phyloP scores from a whole-genome alignment of 1,284 basidiomycete genomes.

The Wolfiporia cocos region DNA sequence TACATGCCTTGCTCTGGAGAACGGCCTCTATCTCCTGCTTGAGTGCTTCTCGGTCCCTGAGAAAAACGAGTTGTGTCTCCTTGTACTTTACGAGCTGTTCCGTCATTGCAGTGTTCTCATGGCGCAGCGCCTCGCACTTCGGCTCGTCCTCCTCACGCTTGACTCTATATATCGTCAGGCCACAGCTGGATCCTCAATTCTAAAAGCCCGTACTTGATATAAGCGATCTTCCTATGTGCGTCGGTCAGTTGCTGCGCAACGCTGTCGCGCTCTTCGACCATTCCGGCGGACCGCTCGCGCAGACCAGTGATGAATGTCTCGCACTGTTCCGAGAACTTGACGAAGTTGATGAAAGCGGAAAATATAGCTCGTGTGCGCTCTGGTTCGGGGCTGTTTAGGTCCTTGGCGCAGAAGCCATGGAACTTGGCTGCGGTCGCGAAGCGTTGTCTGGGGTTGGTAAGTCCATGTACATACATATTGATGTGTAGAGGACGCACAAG shows the following conservation, averaged over 20 bases:
- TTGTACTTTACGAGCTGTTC: conserved; percentile 63
- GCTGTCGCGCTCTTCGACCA: conserved; percentile 50
- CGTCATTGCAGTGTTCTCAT: conserved; percentile 57
- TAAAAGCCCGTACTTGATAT: conserved; percentile 45
- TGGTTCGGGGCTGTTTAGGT: conserved; percentile 68
- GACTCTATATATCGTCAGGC: conserved; percentile 33
- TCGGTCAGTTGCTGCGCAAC: conserved; percentile 46
- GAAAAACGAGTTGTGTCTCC: conserved; percentile 51
- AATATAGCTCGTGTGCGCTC: conserved; percentile 68
- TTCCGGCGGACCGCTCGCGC: conserved; percentile 49
- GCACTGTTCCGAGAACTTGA: conserved; percentile 81
- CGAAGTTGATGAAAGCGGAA: conserved; percentile 88
- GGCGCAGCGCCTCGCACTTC: conserved; percentile 50
- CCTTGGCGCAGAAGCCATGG: conserved; percentile 70
- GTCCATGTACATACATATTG: neutral
- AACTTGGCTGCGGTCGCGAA: conserved; percentile 73
- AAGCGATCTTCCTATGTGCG: conserved; percentile 46
- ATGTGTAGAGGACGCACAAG: conserved; percentile 14
- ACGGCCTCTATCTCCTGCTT: conserved; percentile 61
- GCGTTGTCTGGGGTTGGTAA: conserved; percentile 39
- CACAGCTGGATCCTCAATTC: neutral
- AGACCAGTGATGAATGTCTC: conserved; percentile 52
- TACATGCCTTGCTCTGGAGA: conserved; percentile 43
- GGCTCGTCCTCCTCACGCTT: conserved; percentile 71
- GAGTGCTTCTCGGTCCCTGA: conserved; percentile 57